Evolutionary conservation across 2,329 filamentous ascomycete species (phyloP), one percentile per base, ranked within the genome.

Genomic region (Botryosphaeria agaves): DNA sequence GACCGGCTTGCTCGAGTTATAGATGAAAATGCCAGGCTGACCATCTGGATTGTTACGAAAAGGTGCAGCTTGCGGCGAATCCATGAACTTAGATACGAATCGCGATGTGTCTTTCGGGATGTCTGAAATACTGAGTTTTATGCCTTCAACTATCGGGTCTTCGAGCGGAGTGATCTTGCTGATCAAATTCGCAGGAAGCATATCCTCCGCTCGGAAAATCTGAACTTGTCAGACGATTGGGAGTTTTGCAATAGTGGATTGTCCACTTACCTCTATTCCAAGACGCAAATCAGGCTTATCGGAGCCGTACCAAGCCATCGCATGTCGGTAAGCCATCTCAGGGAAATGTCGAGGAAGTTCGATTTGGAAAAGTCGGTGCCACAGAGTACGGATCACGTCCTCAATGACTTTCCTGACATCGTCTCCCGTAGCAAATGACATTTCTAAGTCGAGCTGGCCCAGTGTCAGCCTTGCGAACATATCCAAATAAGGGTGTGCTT

Each of bases 241-340:
- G n/a, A n/a, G n/a, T n/a, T n/a, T n/a, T n/a, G n/a, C n/a, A n/a
- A n/a, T n/a, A n/a, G 28, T 23, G 21, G 9, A 12, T 23, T n/a
- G 18, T 11, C 23, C 19, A 48, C 60, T 31, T 49, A 80, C 75
- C 44, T 69, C 56, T 16, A 72, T 74, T 1, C 70, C 68, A 21
- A 85, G 76, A 12, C 89, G 72, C 7, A 87, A 57, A 47, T 98
- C 89, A 3, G 89, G 89, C 52, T 98, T 98, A 53, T 98, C 89
- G 4, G 73, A 79, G 7, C 89, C 89, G 45, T 85, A 92, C 3
- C 56, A 60, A 1, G 66, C 57, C 75, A 98, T 95, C 12, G 77
- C 78, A 23, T 79, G 62, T 18, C 77, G 52, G 45, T 95, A 98
- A 1, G 69, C 66, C 42, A 83, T 62, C 14, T 64, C 61, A 5